A percentile compares a stretch with the other conserved stretches of the same genome.
These are phyloP conservation scores for Paracoccidioides brasiliensis DNA, from an alignment of 2,329 filamentous ascomycete genomes.

Conservation along the genomic window DNA sequence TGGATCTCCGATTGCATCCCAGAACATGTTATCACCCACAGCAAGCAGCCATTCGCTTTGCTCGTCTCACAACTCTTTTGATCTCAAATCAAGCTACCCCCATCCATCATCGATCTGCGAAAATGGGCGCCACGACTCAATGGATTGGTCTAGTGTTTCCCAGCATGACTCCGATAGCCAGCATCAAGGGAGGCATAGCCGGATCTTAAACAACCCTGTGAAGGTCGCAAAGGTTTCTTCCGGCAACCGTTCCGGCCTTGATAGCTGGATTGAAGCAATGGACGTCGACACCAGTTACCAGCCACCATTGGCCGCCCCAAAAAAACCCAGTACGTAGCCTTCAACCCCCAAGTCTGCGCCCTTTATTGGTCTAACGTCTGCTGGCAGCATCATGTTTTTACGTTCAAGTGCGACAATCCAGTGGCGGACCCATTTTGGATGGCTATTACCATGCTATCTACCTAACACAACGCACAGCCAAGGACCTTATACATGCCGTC, in stretches of 20 bases:
- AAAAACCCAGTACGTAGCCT: constrained; percentile 48
- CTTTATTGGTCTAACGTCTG: neutral
- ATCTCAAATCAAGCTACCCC: constrained; percentile 11
- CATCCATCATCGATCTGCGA: constrained; percentile 13
- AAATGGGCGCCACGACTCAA: constrained; percentile 14
- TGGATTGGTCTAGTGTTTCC: constrained; percentile 16
- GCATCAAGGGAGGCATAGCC: constrained; percentile 8
- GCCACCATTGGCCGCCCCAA: constrained; percentile 57
- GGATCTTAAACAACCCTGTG: constrained; percentile 17
- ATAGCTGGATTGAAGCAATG: constrained; percentile 78
- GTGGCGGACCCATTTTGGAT: constrained; percentile 33
- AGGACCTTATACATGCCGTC: constrained; percentile 60
- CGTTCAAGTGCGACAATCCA: constrained; percentile 45
- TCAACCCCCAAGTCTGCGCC: neutral
- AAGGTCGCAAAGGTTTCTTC: constrained; percentile 19
- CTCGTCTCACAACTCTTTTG: constrained; percentile 20
- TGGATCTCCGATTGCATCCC: constrained; percentile 20
- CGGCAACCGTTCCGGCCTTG: constrained; percentile 34
- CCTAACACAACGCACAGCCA: constrained; percentile 59
- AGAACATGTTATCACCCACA: constrained; percentile 25
- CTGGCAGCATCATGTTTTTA: constrained; percentile 74
- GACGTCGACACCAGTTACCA: constrained; percentile 80
- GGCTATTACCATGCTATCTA: constrained; percentile 78
- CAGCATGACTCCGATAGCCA: constrained; percentile 11
- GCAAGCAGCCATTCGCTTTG: constrained; percentile 28